Conservation (phyloP, 2,329 filamentous ascomycete species). For the Chrysoporthe deuterocubensis region DNA sequence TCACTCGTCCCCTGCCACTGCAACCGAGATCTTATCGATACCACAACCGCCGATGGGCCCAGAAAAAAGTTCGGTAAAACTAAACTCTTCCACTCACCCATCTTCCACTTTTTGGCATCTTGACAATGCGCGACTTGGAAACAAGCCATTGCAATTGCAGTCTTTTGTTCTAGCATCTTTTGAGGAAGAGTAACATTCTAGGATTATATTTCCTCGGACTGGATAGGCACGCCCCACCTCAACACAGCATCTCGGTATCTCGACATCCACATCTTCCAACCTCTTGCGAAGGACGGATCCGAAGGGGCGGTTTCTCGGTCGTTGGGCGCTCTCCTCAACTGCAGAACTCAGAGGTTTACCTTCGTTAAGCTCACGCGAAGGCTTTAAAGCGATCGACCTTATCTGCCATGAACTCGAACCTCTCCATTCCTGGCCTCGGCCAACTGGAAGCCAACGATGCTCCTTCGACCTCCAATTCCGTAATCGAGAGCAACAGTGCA, state of each 20-base stretch:
- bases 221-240: not conserved
- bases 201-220: not conserved
- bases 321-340: not conserved
- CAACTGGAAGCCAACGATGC: conserved; percentile 33
- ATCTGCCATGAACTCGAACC: conserved; percentile 24
- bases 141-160: not conserved
- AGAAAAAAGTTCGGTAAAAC: conserved; percentile 20
- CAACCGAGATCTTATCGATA: conserved; percentile 17
- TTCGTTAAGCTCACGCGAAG: not conserved
- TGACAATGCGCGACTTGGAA: not conserved
- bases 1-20: conserved; percentile 7
- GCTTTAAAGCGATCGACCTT: not conserved
- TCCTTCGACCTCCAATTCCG: conserved; percentile 31
- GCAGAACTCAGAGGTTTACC: not conserved
- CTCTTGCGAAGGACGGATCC: not conserved
- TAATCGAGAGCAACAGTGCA: conserved; percentile 27
- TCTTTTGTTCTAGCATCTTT: not conserved
- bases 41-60: not conserved
- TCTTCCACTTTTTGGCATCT: not conserved
- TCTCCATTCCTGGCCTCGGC: conserved; percentile 39
- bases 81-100: not conserved
- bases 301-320: not conserved
- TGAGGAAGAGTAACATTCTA: not conserved
- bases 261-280: not conserved
- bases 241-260: not conserved